These are phyloP conservation scores for Sporobolomyces roseus DNA, from an alignment of 768 basidiomycete genomes.

Conservation along the genomic window DNA sequence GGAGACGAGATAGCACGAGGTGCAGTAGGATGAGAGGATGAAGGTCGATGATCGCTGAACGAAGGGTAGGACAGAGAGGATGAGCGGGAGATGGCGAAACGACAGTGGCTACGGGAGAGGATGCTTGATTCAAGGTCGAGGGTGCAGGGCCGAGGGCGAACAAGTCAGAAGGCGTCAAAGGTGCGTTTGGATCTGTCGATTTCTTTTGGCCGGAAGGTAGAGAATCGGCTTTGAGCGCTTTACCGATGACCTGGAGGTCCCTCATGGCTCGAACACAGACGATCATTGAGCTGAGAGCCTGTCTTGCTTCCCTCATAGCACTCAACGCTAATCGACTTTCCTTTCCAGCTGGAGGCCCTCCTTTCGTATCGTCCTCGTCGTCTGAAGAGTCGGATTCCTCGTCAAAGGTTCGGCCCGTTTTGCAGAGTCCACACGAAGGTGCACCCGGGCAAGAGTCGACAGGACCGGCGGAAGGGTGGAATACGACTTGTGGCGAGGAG, in stretches of 20 bases:
- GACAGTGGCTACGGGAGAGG: slow-evolving; percentile 9
- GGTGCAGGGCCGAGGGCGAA: slow-evolving; percentile 20
- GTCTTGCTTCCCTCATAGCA: slow-evolving; percentile 46
- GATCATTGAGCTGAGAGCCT: slow-evolving; percentile 41
- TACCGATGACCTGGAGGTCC: slow-evolving; percentile 4
- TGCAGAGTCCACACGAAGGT: slow-evolving; percentile 38
- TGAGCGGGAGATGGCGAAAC: slow-evolving; percentile 9
- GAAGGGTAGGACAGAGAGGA: slow-evolving; percentile 39
- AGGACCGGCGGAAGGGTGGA: slow-evolving; percentile 15
- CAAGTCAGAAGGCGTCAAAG: slow-evolving; percentile 26
- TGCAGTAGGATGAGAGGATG: slow-evolving; percentile 44
- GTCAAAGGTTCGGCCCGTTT: slow-evolving; percentile 39
- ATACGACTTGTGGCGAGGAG: slow-evolving; percentile 20
- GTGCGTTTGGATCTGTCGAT: neutral
- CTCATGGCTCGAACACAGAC: slow-evolving; percentile 39
- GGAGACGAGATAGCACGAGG: slow-evolving; percentile 42
- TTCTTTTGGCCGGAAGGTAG: neutral
- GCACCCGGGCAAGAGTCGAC: slow-evolving; percentile 10
- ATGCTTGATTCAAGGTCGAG: neutral
- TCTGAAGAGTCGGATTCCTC: slow-evolving; percentile 39
- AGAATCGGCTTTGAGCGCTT: slow-evolving; percentile 19
- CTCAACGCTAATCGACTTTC: slow-evolving; percentile 35
- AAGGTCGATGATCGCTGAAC: slow-evolving; percentile 37
- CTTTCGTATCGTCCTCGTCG: slow-evolving; percentile 23
- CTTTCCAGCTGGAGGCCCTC: neutral